phyloP scores from a whole-genome alignment of 768 basidiomycete genomes.

The Boletus rubroflammeus region DNA sequence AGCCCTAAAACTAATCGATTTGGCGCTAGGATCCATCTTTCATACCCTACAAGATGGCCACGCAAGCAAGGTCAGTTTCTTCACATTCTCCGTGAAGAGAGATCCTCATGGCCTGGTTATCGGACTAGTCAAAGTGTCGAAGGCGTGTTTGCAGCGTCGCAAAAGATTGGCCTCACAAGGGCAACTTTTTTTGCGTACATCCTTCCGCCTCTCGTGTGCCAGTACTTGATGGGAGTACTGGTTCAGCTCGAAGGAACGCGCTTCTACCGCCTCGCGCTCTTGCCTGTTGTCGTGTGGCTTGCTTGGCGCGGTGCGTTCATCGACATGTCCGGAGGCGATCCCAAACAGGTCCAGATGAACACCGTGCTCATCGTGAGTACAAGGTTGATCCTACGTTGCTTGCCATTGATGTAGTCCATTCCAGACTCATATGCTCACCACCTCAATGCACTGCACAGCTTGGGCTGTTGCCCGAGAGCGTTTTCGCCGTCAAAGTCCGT shows the following conservation, averaged over 20 bases:
- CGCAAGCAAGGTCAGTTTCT: conserved; percentile 2
- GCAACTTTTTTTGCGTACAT: conserved; percentile 34
- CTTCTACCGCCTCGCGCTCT: conserved; percentile 43
- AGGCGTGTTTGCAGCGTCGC: conserved; percentile 4
- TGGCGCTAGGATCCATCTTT: no score
- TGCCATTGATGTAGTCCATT: not conserved
- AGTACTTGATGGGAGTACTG: conserved; percentile 53
- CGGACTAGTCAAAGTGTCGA: not conserved
- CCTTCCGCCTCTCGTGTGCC: conserved; percentile 42
- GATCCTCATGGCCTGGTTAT: not conserved
- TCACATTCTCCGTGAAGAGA: not conserved
- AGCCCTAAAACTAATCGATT: not conserved
- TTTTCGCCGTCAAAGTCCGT: conserved; percentile 7
- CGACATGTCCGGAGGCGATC: conserved; percentile 23
- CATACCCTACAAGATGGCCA: not conserved
- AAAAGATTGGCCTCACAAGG: conserved; percentile 5
- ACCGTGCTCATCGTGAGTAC: conserved; percentile 18
- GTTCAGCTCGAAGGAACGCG: conserved; percentile 44
- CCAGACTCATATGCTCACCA: conserved; percentile 14
- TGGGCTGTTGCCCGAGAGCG: conserved; percentile 19
- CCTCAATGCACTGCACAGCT: conserved; percentile 9
- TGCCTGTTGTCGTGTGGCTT: conserved; percentile 44
- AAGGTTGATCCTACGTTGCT: not conserved
- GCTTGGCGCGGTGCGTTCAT: conserved; percentile 38
- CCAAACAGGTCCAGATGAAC: conserved; percentile 12